A percentile compares a stretch with the other conserved stretches of the same genome.
These are phyloP conservation scores for Penicillium sp. DNA, from an alignment of 2,329 filamentous ascomycete genomes.

Conservation along the genomic window DNA sequence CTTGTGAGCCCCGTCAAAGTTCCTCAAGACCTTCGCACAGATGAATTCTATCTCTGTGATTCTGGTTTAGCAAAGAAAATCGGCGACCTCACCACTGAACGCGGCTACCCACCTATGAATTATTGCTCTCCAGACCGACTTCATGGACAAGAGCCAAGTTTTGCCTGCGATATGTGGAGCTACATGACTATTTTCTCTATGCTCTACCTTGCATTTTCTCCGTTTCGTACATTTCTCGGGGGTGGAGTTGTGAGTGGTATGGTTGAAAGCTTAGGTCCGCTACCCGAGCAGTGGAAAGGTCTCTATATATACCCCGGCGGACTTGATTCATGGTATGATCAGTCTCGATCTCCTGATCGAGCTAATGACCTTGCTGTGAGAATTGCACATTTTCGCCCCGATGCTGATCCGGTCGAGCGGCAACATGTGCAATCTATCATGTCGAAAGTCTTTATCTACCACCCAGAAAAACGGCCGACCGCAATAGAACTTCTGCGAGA, in stretches of 20 bases:
- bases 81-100: conserved; percentile 10
- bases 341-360: conserved; percentile 12
- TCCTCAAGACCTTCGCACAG: conserved; percentile 23
- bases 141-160: conserved; percentile 24
- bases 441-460: conserved; percentile 25
- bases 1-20: conserved; percentile 22
- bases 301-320: conserved; percentile 12
- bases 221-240: conserved; percentile 14
- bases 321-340: conserved; percentile 31
- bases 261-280: conserved; percentile 22
- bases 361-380: conserved; percentile 8
- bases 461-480: conserved; percentile 24
- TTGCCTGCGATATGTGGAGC: conserved; percentile 33
- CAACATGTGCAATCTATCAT: conserved; percentile 23
- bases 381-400: conserved; percentile 17
- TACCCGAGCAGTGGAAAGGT: conserved; percentile 28
- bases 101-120: conserved; percentile 15
- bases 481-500: conserved; percentile 29
- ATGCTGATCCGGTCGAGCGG: conserved; percentile 23
- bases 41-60: conserved; percentile 31
- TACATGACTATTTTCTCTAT: conserved; percentile 29
- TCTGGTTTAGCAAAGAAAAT: conserved; percentile 29
- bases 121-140: conserved; percentile 30
- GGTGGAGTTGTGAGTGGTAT: conserved; percentile 23
- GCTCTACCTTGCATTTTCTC: conserved; percentile 24